A percentile compares a stretch with the other conserved stretches of the same genome.
phyloP scores from a whole-genome alignment of 192 early-diverging fungal genomes.

The Borealophlyctis nickersoniae region DNA sequence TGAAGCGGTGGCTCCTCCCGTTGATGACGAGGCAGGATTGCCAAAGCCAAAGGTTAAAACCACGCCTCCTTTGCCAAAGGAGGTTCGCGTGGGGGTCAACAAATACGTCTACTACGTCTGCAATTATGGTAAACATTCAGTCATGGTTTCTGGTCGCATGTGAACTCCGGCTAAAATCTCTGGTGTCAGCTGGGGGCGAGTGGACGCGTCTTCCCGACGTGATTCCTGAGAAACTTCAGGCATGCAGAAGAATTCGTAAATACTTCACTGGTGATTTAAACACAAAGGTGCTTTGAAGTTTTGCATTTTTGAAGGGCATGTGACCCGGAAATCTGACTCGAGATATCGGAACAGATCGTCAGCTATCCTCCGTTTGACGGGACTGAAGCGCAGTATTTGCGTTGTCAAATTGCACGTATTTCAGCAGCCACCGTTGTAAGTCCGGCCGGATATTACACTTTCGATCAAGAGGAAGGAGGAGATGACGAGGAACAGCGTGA shows the following conservation, averaged over 20 bases:
- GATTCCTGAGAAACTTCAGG: slow-evolving; percentile 54
- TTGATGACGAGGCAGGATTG: slow-evolving; percentile 21
- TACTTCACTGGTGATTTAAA: slow-evolving; percentile 56
- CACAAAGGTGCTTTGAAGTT: slow-evolving; percentile 34
- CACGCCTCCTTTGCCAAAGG: slow-evolving; percentile 35
- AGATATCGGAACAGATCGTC: slow-evolving; percentile 35
- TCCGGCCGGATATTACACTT: slow-evolving; percentile 58
- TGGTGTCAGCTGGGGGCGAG: slow-evolving; percentile 39
- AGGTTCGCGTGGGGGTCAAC: slow-evolving; percentile 50
- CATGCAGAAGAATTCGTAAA: slow-evolving; percentile 47
- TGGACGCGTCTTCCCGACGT: slow-evolving; percentile 58
- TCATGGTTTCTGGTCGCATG: neutral
- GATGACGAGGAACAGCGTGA: slow-evolving; percentile 46
- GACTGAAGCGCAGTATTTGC: slow-evolving; percentile 58
- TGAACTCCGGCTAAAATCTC: neutral
- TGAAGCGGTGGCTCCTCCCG: slow-evolving; percentile 16
- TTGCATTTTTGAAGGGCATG: slow-evolving; percentile 16
- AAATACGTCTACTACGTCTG: slow-evolving; percentile 63
- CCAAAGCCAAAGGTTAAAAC: slow-evolving; percentile 42
- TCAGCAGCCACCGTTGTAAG: slow-evolving; percentile 52
- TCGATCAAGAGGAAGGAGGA: slow-evolving; percentile 54
- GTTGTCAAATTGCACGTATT: slow-evolving; percentile 62
- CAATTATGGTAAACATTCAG: slow-evolving; percentile 38
- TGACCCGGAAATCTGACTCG: neutral
- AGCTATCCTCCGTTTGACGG: slow-evolving; percentile 54